Evolutionary conservation across 1,139 yeast species (phyloP).

Genomic region (Magnusiomyces fungicola): DNA sequence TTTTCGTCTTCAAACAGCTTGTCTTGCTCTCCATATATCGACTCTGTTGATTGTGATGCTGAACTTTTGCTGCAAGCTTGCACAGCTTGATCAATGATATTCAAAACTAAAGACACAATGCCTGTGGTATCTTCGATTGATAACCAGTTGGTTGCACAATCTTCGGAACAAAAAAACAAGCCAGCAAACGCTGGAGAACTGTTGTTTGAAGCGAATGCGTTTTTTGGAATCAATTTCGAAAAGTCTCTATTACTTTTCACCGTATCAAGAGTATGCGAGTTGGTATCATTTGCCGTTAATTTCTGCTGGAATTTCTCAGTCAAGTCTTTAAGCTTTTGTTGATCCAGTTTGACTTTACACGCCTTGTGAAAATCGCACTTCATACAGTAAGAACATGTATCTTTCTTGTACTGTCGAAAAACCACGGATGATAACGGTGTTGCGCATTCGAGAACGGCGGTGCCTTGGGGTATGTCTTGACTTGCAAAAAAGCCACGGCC

Average conservation of each 20-base stretch:
- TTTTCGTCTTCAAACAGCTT: background rate
- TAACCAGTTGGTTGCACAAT: constrained; percentile 38
- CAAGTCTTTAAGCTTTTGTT: background rate
- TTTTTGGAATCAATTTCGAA: background rate
- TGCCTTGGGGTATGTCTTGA: constrained; percentile 36
- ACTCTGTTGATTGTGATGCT: background rate
- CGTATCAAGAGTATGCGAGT: background rate
- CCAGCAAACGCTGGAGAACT: constrained; percentile 38
- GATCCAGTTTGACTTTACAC: constrained; percentile 33
- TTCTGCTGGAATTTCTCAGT: background rate
- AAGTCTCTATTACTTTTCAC: background rate
- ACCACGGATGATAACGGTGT: constrained; percentile 45
- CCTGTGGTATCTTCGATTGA: constrained; percentile 26
- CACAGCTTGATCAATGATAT: constrained; percentile 29
- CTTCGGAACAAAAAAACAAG: constrained; percentile 47
- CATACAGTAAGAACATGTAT: constrained; percentile 55
- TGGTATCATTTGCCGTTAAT: background rate
- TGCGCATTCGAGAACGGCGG: constrained; percentile 37
- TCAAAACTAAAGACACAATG: constrained; percentile 28
- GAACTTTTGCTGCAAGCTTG: constrained; percentile 18
- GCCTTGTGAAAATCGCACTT: constrained; percentile 43
- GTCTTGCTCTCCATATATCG: background rate
- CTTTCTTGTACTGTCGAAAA: constrained; percentile 52
- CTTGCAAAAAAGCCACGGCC: constrained; percentile 63
- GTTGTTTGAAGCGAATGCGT: background rate